Base-by-base conservation (phyloP, 106 monocot species). In the Chionographis japonica region DNA sequence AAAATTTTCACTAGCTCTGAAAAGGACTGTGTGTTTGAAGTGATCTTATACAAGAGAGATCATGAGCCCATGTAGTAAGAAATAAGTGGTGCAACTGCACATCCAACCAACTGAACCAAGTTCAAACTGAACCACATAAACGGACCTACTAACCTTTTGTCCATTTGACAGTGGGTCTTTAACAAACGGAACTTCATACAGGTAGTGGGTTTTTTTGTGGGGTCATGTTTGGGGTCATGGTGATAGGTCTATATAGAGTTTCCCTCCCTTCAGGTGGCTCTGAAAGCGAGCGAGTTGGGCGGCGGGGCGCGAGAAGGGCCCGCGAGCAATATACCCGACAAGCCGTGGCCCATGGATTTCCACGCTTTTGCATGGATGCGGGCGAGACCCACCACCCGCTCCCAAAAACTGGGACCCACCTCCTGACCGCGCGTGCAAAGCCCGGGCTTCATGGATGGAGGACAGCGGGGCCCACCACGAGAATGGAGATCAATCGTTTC, bases 371-470 rank as follows among this genome's bases (percentile, higher is more conserved):
- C 58, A 37, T 58, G 58, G 35, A 58, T 58, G 58, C 3, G 27
- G 19, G 58, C 58, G 58, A 37, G 46, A 10, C 2, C 46, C 46
- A 46, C 46, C 46, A 46, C 46, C 46, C 46, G 9, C 46, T 46
- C 8, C 8, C 46, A 5, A 5, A 46, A 5, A 1, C 1, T n/a
- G 58, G 4, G 58, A 17, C 16, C 15, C 19, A 36, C 8, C 58
- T 36, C 58, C 61, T 39, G 61, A 40, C 38, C 61, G 61, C 61
- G 61, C 61, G 61, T 62, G 61, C 61, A 60, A 60, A 60, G 37
- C 27, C 36, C 60, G 60, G 60, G 61, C 61, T 62, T 62, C 61
- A 40, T 62, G 61, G 61, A 13, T 3, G 61, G n/a, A n/a, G 11
- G 40, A 10, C 3, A 12, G 12, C 12, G 4, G 37, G 61, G 9